A percentile compares a stretch with the other conserved stretches of the same genome.
Evolutionary conservation across 75 land plant species (phyloP).

Genomic region (Selaginella moellendorffii): DNA sequence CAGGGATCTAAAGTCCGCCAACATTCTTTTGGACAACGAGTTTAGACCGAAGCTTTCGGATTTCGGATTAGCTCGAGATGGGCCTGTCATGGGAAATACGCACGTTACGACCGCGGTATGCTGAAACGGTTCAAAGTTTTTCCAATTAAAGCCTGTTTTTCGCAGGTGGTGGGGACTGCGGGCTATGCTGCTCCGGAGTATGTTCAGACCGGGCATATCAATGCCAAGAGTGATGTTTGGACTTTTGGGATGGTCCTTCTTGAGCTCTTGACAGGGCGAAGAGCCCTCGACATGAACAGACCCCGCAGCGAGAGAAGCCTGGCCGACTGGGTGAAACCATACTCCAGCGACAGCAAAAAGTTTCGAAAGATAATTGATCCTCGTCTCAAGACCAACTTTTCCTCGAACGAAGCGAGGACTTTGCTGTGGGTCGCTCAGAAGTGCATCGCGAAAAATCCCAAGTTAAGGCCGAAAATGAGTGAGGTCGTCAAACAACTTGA

Average conservation of each 20-base stretch:
- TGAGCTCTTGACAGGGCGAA: constrained; percentile 77
- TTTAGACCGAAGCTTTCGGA: constrained; percentile 7
- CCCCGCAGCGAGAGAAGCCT: constrained; percentile 64
- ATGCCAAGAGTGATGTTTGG: constrained; percentile 78
- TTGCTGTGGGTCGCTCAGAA: background rate
- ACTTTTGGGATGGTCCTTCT: constrained; percentile 79
- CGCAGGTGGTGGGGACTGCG: constrained; percentile 68
- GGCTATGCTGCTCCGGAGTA: constrained; percentile 97
- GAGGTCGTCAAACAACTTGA: background rate
- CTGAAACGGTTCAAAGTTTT: too few species aligned
- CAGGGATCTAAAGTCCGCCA: constrained; percentile 2
- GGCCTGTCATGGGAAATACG: background rate
- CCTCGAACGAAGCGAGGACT: background rate
- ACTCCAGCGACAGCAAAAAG: constrained; percentile 35
- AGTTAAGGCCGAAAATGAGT: background rate
- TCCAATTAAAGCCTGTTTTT: background rate
- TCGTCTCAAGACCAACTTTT: background rate
- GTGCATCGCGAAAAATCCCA: background rate
- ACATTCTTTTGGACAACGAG: constrained; percentile 8
- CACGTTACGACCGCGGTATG: too few species aligned
- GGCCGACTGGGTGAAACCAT: constrained; percentile 71
- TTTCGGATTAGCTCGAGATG: constrained; percentile 3
- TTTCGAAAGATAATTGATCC: background rate
- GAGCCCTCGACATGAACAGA: constrained; percentile 49
- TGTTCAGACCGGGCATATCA: constrained; percentile 75